Evolutionary conservation across 345 rosid genomes (phyloP), one percentile per base, ranked within the genome.

Genomic region (Hevea brasiliensis): DNA sequence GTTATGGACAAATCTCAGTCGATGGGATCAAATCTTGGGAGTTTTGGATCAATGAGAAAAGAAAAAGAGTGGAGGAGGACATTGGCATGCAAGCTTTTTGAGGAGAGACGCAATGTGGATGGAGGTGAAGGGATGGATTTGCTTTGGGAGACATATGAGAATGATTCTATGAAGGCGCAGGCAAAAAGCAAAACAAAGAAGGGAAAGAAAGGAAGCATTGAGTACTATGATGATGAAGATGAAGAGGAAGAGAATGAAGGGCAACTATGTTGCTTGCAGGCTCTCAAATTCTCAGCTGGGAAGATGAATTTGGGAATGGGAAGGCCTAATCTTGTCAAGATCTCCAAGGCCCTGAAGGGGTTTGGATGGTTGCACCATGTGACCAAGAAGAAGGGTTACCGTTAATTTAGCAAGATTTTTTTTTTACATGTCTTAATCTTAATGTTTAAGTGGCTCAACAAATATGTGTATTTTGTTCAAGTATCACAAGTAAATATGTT

Each of bases 41-140:
- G 89, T 77, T 88, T 74, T 20, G 95, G 97, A 61, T 90, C 99
- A 37, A 92, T 89, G 93, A 91, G 94, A 75, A 87, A 79, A 69
- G 96, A 89, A 37, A 92, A 89, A 70, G 99, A 95, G 77, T 92
- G 99, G 99, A 92, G 88, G 62, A 88, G 99, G 85, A 95, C 99
- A 27, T 68, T 95, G 66, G 98, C 99, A 2, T 87, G 99, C 84
- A 95, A 95, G 83, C 87, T 92, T 6, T 92, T 89, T 29, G 97
- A 95, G 67, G 99, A 95, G 84, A 83, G 98, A 73, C 92, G 87
- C 80, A 87, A 81, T 65, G 84, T 8, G 32, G 78, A 74, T 14
- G 84, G 86, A 26, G 81, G 78, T 57, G 91, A 92, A 79, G 96
- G 91, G 13, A 95, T 95, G 99, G 99, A 95, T 62, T 76, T 83